These are phyloP conservation scores for Xylaria flabelliformis DNA, from an alignment of 495 filamentous ascomycete species.

Conservation along the genomic window DNA sequence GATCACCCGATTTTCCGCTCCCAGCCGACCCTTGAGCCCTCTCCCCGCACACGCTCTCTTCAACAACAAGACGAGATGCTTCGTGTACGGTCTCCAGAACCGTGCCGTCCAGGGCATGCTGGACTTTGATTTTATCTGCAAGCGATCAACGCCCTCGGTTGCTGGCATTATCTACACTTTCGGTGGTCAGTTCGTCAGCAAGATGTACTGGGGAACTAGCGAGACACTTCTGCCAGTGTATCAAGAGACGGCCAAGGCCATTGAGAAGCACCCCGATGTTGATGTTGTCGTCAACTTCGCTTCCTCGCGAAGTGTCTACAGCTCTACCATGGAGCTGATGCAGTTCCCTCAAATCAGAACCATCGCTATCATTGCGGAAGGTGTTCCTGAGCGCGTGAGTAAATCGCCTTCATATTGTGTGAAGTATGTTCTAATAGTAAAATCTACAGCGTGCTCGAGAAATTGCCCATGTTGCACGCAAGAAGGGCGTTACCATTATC, in stretches of 20 bases:
- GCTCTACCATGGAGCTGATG: constrained; percentile 98
- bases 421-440: constrained; percentile 36
- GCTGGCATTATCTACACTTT: constrained; percentile 99
- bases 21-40: constrained; percentile 90
- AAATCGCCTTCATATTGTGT: not conserved
- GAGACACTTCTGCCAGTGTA: constrained; percentile 99
- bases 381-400: constrained; percentile 95
- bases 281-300: constrained; percentile 99
- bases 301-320: constrained; percentile 97
- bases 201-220: constrained; percentile 99
- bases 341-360: constrained; percentile 94
- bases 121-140: constrained; percentile 99
- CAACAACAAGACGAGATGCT: constrained; percentile 99
- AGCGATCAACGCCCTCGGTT: constrained; percentile 92
- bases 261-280: constrained; percentile 96
- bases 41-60: constrained; percentile 84
- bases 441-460: constrained; percentile 82
- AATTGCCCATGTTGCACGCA: constrained; percentile 90
- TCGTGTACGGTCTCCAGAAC: constrained; percentile 98
- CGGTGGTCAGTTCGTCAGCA: constrained; percentile 99
- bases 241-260: constrained; percentile 90
- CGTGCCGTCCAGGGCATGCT: constrained; percentile 99
- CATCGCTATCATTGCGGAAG: constrained; percentile 98
- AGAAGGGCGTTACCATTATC: constrained; percentile 99
- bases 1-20: constrained; percentile 93